phyloP scores from a whole-genome alignment of 257 asterid species.

The Solanum neorickii region DNA sequence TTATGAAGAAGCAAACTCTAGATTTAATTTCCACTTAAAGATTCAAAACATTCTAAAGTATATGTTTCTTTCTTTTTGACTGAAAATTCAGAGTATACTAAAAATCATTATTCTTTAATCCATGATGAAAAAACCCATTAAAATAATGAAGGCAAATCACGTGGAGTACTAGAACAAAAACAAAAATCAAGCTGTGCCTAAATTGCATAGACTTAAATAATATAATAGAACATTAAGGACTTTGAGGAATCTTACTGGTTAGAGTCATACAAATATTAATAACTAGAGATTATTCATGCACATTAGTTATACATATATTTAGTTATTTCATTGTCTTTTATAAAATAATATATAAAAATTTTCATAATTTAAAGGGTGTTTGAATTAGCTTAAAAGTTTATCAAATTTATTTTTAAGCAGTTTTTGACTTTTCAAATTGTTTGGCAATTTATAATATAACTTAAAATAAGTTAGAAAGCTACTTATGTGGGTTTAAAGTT shows the following conservation, averaged over 20 bases:
- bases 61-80: not conserved
- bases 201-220: not conserved
- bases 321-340: too few species aligned
- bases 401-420: fast-evolving
- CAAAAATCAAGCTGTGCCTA: not conserved
- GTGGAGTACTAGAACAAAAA: not conserved
- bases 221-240: not conserved
- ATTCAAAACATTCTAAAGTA: not conserved
- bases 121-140: not conserved
- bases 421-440: too few species aligned
- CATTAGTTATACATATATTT: too few species aligned
- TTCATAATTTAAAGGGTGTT: too few species aligned
- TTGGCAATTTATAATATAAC: too few species aligned
- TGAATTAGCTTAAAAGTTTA: too few species aligned
- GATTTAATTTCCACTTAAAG: not conserved
- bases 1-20: not conserved
- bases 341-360: too few species aligned
- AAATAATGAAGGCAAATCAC: not conserved
- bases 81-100: not conserved
- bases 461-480: not conserved
- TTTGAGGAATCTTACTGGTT: too few species aligned
- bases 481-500: not conserved
- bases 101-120: not conserved
- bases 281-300: too few species aligned
- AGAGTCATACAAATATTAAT: too few species aligned